These are phyloP conservation scores for Chlorophyllum brunneum DNA, from an alignment of 768 basidiomycete genomes.

Conservation along the genomic window DNA sequence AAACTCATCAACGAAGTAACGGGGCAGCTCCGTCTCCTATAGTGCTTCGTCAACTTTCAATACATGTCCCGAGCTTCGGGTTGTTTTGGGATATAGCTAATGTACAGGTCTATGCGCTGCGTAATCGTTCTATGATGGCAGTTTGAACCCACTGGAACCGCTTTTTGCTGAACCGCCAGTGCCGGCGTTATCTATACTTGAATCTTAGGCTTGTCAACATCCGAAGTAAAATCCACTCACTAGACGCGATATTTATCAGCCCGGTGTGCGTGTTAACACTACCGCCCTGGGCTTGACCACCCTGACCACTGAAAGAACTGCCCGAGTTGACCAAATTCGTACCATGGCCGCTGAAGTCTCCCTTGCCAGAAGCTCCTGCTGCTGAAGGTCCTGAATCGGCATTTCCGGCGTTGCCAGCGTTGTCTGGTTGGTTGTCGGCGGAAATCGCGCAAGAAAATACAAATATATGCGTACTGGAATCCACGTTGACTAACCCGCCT, in stretches of 20 bases:
- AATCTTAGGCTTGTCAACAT: neutral
- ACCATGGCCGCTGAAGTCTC: neutral
- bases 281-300: conserved; percentile 33
- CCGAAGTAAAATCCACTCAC: conserved; percentile 20
- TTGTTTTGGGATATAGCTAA: neutral
- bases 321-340: conserved; percentile 17
- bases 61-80: neutral
- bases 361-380: neutral
- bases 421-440: conserved; percentile 16
- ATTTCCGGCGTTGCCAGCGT: conserved; percentile 30
- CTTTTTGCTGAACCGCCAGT: neutral
- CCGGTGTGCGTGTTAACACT: conserved; percentile 21
- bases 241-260: conserved; percentile 28
- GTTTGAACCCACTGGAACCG: neutral
- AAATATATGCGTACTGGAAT: conserved; percentile 24
- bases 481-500: no score
- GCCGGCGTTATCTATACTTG: neutral
- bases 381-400: conserved; percentile 28
- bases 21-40: conserved; percentile 74
- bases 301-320: conserved; percentile 25
- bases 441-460: neutral
- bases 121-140: neutral
- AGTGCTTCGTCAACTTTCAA: neutral
- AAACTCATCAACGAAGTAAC: conserved; percentile 80
- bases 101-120: conserved; percentile 3